Evolutionary conservation across 257 asterid species (phyloP).

Genomic region (Scutellaria barbata): DNA sequence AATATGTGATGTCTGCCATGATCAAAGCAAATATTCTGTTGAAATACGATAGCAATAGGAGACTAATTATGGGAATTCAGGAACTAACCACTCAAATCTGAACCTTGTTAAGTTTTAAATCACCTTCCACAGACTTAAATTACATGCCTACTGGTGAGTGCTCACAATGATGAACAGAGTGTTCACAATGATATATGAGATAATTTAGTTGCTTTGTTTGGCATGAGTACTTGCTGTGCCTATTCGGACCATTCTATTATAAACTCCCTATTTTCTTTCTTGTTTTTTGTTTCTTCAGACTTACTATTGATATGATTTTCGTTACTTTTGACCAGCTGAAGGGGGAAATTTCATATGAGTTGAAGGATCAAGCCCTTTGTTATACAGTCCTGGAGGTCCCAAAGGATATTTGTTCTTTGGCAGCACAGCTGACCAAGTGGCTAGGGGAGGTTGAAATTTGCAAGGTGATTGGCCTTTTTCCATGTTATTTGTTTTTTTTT

Average conservation of each 20-base stretch:
- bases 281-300: neutral
- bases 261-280: neutral
- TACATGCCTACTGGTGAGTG: neutral
- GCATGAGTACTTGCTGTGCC: slow-evolving; percentile 1
- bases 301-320: slow-evolving; percentile 16
- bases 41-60: neutral
- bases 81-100: neutral
- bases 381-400: slow-evolving; percentile 64
- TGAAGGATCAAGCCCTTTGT: slow-evolving; percentile 93
- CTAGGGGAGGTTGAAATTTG: slow-evolving; percentile 82
- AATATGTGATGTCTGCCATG: neutral
- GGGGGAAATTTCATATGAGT: slow-evolving; percentile 86
- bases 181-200: neutral
- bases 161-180: neutral
- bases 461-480: slow-evolving; percentile 65
- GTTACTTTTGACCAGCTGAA: slow-evolving; percentile 56
- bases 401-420: slow-evolving; percentile 75
- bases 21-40: neutral
- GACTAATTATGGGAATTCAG: neutral
- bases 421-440: slow-evolving; percentile 75
- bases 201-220: neutral
- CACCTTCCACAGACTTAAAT: slow-evolving; percentile 23
- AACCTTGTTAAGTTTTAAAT: neutral
- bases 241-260: neutral
- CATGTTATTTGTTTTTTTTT: slow-evolving; percentile 14